These are phyloP conservation scores for Trichaptum fuscoviolaceum DNA, from an alignment of 768 basidiomycete species.

Conservation along the genomic window DNA sequence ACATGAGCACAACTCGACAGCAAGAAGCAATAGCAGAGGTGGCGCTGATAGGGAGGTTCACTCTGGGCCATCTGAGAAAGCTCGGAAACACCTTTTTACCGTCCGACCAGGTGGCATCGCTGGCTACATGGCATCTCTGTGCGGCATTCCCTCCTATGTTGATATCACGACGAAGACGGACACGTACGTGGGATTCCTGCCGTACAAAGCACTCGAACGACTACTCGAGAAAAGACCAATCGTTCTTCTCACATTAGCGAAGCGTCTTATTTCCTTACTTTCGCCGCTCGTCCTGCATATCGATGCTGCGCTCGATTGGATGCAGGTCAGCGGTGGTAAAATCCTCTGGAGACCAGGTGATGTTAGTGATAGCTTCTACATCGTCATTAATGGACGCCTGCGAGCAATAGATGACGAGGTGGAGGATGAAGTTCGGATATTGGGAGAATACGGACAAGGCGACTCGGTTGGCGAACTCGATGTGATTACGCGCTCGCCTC, in stretches of 20 bases:
- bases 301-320: slow-evolving; percentile 96
- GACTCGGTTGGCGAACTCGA: slow-evolving; percentile 97
- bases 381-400: slow-evolving; percentile 94
- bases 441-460: slow-evolving; percentile 94
- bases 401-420: slow-evolving; percentile 83
- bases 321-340: slow-evolving; percentile 94
- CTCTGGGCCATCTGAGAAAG: slow-evolving; percentile 20
- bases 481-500: slow-evolving; percentile 86
- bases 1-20: background rate
- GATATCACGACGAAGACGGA: slow-evolving; percentile 97
- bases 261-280: slow-evolving; percentile 90
- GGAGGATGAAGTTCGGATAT: slow-evolving; percentile 70
- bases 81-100: slow-evolving; percentile 66
- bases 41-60: background rate
- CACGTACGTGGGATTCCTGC: slow-evolving; percentile 94
- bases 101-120: slow-evolving; percentile 98
- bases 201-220: slow-evolving; percentile 81
- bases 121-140: slow-evolving; percentile 91
- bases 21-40: slow-evolving; percentile 1
- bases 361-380: slow-evolving; percentile 91
- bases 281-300: slow-evolving; percentile 96
- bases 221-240: slow-evolving; percentile 93
- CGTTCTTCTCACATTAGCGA: slow-evolving; percentile 90
- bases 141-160: slow-evolving; percentile 90
- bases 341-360: slow-evolving; percentile 92